Evolutionary conservation across 257 asterid genomes (phyloP), one percentile per base, ranked within the genome.

Genomic region (Marsdenia floribunda): DNA sequence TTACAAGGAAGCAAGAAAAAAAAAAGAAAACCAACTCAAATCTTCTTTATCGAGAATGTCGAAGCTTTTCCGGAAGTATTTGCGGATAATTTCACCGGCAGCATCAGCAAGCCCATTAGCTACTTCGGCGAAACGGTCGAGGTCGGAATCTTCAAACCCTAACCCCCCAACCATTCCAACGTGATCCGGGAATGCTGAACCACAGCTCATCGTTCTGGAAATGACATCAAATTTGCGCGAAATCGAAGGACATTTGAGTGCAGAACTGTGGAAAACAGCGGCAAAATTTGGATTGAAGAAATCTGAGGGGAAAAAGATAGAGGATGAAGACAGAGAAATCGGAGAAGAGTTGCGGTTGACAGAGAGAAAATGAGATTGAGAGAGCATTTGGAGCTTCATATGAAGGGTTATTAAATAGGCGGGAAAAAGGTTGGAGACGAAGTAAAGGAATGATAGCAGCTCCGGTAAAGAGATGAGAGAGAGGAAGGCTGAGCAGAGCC

Each of bases 41-140:
- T 94, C 98, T 77, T 86, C 92, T 78, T 91, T 93, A 65, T 89
- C 91, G 70, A 85, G 80, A 80, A 93, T 85, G 76, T 86, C 93
- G 77, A 94, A 89, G 82, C 85, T 84, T 73, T 89, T 94, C 71
- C 99, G 91, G 76, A 94, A 94, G 70, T 92, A 94, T 76, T 75
- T 86, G 58, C 97, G 91, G 58, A 94, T 92, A 50, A 94, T 96
- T 11, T 83, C 90, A 13, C 98, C 97, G 35, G 99, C 87, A 24
- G 99, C 96, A 78, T 94, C 98, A 18, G 98, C 97, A 6, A 94
- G 85, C 85, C 71, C 78, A 76, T 90, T 90, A 40, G 88, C 96
- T 18, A 89, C 92, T 49, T 77, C 82, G 12, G 85, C 87, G 64
- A 88, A 94, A 69, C 81, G 81, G 77, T 90, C 93, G 75, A 92